Evolutionary conservation across 306 rosid genomes (phyloP).

Genomic region (Fragaria ananassa): DNA sequence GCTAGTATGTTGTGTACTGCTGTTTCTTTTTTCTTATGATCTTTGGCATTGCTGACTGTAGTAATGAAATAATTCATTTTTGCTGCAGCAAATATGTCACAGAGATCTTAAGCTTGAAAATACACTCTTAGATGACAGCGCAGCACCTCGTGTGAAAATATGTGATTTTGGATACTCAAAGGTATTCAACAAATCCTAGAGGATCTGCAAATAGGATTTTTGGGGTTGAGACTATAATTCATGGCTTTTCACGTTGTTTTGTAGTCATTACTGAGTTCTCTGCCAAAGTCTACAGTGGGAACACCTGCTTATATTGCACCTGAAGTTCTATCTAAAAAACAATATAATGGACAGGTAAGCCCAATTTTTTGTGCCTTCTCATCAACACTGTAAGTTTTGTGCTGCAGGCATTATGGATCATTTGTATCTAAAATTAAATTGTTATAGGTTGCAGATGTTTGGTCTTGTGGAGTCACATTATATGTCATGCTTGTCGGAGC

Average conservation of each 20-base stretch:
- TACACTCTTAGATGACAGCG: constrained; percentile 68
- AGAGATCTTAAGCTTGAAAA: constrained; percentile 93
- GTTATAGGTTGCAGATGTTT: constrained; percentile 80
- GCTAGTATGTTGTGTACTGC: not conserved
- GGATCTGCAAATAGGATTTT: not conserved
- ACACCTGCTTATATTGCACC: constrained; percentile 95
- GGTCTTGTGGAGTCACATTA: constrained; percentile 95
- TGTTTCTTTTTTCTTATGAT: not conserved
- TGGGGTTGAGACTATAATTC: constrained; percentile 19
- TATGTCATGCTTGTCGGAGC: constrained; percentile 82
- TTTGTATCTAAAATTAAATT: not conserved
- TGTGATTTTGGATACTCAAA: constrained; percentile 91
- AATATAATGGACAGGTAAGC: constrained; percentile 76
- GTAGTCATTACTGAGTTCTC: constrained; percentile 76
- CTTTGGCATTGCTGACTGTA: constrained; percentile 3
- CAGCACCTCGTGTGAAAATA: constrained; percentile 71
- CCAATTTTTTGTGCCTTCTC: constrained; percentile 19
- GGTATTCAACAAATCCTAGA: constrained; percentile 39
- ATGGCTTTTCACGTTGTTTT: constrained; percentile 22
- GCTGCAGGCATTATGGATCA: not conserved
- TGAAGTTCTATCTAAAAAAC: constrained; percentile 63
- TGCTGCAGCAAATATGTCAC: constrained; percentile 77
- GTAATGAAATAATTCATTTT: constrained; percentile 14
- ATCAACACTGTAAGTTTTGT: not conserved
- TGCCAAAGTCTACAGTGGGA: constrained; percentile 85